Conservation (phyloP, 345 rosid species). For the Syzygium aromaticum region DNA sequence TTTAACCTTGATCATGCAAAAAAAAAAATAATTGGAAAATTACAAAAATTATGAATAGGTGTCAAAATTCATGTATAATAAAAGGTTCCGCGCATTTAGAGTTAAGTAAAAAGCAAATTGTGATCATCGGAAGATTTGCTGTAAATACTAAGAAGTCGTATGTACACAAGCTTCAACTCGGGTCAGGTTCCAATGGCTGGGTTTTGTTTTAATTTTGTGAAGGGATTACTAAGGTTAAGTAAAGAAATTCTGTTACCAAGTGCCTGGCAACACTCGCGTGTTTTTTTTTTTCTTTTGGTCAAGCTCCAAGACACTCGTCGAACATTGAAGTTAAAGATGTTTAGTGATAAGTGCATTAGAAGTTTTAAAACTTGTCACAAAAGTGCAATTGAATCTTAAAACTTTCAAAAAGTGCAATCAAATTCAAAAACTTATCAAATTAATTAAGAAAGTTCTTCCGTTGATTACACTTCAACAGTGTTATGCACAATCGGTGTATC, state of each 20-base stretch:
- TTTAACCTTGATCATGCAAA: background rate
- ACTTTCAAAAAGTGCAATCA: too few relatives aligned
- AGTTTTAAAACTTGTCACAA: too few relatives aligned
- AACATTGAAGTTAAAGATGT: background rate
- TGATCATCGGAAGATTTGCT: background rate
- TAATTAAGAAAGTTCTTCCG: too few relatives aligned
- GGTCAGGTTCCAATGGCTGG: background rate
- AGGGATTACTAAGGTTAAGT: background rate
- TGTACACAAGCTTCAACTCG: background rate
- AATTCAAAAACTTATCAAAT: too few relatives aligned
- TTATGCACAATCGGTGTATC: background rate
- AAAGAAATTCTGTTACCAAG: background rate
- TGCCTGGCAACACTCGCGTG: background rate
- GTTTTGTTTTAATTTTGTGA: background rate
- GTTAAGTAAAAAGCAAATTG: background rate
- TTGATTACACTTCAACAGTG: background rate
- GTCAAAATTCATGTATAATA: background rate
- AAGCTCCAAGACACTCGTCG: background rate
- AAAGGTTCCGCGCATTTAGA: background rate
- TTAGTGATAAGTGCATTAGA: background rate
- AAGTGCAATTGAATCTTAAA: too few relatives aligned
- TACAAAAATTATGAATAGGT: background rate
- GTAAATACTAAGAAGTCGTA: background rate
- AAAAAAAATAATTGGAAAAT: background rate
- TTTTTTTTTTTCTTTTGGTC: background rate